A percentile compares a stretch with the other conserved stretches of the same genome.
Conservation (phyloP, 2,329 filamentous ascomycete genomes). For the Scedosporium apiospermum region DNA sequence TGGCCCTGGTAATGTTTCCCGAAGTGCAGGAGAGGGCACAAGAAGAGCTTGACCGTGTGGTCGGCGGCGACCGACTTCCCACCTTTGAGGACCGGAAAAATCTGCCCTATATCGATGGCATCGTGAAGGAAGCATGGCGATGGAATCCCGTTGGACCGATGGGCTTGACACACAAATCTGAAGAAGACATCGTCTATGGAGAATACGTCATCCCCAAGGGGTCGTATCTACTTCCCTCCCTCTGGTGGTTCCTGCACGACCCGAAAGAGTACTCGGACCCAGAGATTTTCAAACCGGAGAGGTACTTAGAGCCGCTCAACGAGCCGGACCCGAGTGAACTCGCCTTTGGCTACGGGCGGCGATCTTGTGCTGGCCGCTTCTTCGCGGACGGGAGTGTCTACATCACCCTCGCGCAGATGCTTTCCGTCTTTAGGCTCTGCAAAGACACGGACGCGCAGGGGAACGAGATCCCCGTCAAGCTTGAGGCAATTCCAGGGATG, state of each 20-base stretch:
- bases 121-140: conserved; percentile 21
- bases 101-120: conserved; percentile 31
- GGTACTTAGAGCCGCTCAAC: conserved; percentile 19
- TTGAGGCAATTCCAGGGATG: background rate
- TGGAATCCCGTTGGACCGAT: conserved; percentile 24
- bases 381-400: conserved; percentile 22
- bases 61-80: conserved; percentile 28
- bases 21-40: conserved; percentile 24
- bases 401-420: conserved; percentile 25
- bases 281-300: conserved; percentile 21
- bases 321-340: conserved; percentile 18
- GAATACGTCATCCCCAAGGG: conserved; percentile 32
- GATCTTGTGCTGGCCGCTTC: conserved; percentile 23
- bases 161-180: conserved; percentile 24
- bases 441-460: conserved; percentile 8
- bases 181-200: conserved; percentile 24
- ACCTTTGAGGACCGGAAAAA: conserved; percentile 25
- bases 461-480: background rate
- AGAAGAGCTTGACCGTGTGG: conserved; percentile 27
- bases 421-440: conserved; percentile 35
- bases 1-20: conserved; percentile 10
- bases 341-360: conserved; percentile 26
- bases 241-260: conserved; percentile 40
- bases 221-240: conserved; percentile 13
- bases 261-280: conserved; percentile 50